Conservation (phyloP, 768 basidiomycete genomes). For the Grammothele lineata region DNA sequence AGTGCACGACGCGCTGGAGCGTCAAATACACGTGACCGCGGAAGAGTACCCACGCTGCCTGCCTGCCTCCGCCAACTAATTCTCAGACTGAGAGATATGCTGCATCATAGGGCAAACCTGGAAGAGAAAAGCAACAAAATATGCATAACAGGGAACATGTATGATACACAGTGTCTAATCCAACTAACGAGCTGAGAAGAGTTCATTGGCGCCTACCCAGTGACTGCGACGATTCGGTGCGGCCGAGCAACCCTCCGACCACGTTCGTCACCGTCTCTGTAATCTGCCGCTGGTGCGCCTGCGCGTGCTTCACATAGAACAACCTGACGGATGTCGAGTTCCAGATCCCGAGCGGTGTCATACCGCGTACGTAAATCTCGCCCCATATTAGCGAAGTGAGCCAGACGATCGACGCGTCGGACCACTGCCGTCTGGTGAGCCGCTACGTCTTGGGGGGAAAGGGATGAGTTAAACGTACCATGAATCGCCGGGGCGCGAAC, state of each 20-base stretch:
- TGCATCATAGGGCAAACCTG: too few relatives aligned
- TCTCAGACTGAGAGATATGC: too few relatives aligned
- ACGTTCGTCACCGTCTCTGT: conserved; percentile 78
- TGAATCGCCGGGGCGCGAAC: conserved; percentile 67
- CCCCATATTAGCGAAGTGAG: conserved; percentile 94
- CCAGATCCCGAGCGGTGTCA: conserved; percentile 88
- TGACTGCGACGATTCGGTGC: conserved; percentile 28
- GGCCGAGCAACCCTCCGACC: conserved; percentile 70
- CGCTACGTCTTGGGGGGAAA: conserved; percentile 4
- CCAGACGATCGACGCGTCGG: conserved; percentile 89
- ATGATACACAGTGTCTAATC: too few relatives aligned
- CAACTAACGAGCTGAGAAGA: too few relatives aligned
- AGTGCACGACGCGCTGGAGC: too few relatives aligned
- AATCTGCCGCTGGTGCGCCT: conserved; percentile 61
- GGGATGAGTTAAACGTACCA: conserved; percentile 41
- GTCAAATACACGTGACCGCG: too few relatives aligned
- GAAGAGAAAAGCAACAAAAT: too few relatives aligned
- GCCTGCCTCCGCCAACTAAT: too few relatives aligned
- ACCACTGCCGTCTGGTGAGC: too few relatives aligned
- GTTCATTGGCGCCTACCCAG: conserved; percentile 19
- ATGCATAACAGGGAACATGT: too few relatives aligned
- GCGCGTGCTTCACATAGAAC: conserved; percentile 89
- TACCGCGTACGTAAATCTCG: conserved; percentile 86
- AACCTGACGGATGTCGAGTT: conserved; percentile 84
- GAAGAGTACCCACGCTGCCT: too few relatives aligned